These are phyloP conservation scores for Hymenotorrendiella dingleyae DNA, from an alignment of 2,329 filamentous ascomycete genomes.

Conservation along the genomic window DNA sequence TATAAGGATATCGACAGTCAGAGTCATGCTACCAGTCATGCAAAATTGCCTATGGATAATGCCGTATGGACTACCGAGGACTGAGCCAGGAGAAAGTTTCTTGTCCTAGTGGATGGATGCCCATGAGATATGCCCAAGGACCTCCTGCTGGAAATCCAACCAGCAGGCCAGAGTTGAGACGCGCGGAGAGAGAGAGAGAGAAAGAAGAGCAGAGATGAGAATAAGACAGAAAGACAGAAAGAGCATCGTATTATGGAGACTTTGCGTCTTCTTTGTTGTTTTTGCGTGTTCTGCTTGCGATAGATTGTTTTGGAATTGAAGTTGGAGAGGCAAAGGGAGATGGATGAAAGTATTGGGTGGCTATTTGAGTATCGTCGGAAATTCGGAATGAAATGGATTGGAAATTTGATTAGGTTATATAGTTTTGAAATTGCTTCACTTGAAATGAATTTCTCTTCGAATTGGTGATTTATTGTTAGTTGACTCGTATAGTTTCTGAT, in stretches of 20 bases:
- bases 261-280: slow-evolving; percentile 3
- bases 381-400: no score
- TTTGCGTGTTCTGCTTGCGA: no score
- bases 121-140: background rate
- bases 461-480: no score
- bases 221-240: slow-evolving; percentile 3
- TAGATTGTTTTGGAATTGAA: slow-evolving; percentile 1
- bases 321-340: no score
- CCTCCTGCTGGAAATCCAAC: background rate
- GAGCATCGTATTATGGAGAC: background rate
- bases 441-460: no score
- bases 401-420: no score
- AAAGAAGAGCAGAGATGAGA: background rate
- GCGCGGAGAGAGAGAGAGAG: no score
- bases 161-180: no score
- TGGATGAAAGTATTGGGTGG: no score
- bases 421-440: no score
- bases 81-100: background rate
- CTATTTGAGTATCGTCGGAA: no score
- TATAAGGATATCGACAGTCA: slow-evolving; percentile 19
- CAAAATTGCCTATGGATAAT: slow-evolving; percentile 18
- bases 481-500: no score
- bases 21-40: slow-evolving; percentile 27
- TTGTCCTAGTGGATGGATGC: background rate
- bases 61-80: slow-evolving; percentile 8